These are phyloP conservation scores for Vaccinium myrtillus DNA, from an alignment of 148 eudicot genomes.

Conservation along the genomic window DNA sequence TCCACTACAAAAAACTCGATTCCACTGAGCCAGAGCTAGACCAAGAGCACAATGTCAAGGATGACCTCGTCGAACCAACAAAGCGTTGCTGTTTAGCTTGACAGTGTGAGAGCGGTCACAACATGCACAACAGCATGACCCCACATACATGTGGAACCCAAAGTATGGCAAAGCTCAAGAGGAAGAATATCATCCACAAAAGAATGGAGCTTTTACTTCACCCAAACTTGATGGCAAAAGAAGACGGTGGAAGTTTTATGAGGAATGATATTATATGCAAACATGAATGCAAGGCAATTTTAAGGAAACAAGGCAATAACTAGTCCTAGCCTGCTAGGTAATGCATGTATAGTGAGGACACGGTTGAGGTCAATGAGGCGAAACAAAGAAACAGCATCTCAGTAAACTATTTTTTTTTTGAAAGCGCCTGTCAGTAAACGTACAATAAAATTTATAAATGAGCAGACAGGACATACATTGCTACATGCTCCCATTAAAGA, in stretches of 20 bases:
- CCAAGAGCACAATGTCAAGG: not conserved
- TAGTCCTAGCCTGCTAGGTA: constrained; percentile 5
- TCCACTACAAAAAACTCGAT: not conserved
- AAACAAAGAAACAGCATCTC: not conserved
- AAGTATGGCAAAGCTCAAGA: not conserved
- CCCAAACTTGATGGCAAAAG: not conserved
- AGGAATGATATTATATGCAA: not conserved
- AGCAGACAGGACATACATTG: constrained; percentile 53
- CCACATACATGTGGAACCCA: not conserved
- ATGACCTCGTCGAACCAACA: not conserved
- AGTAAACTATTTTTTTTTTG: not conserved
- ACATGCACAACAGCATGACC: constrained; percentile 1
- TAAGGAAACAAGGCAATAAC: not conserved
- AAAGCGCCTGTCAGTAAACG: not conserved
- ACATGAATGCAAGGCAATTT: not conserved
- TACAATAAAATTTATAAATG: not conserved
- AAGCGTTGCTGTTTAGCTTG: not conserved
- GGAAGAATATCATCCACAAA: not conserved
- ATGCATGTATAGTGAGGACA: not conserved
- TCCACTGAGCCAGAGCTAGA: not conserved
- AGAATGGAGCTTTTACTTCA: not conserved
- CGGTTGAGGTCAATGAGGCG: not conserved
- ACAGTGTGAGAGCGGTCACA: not conserved
- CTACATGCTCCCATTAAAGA: constrained; percentile 99
- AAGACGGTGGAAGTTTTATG: not conserved